Evolutionary conservation across 164 flowering plant genomes (phyloP), one percentile per base, ranked within the genome.

Genomic region (Brasenia schreberi): DNA sequence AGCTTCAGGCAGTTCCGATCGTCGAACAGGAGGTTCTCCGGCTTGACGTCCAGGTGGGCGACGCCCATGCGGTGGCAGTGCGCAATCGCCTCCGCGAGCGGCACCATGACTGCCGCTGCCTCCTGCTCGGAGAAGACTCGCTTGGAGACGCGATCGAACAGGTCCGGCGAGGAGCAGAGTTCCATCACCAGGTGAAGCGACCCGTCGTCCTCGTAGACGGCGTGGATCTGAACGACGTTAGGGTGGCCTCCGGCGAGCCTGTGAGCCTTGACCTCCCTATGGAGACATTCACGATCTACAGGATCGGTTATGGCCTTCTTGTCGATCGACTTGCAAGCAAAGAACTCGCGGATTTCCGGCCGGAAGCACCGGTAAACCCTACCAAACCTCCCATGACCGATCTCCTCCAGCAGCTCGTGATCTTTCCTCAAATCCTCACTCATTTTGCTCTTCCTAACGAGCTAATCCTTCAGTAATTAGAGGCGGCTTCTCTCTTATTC

Each of bases 341-440:
- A 87, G 52, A 68, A 66, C 2, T 76, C 72, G 53, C 80, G 83
- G 70, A 84, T 71, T 11, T 11, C 23, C 58, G 61, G 66, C 9
- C 81, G 77, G 44, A 68, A 43, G 78, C 92, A 86, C 45, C 84
- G 81, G 78, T 33, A 82, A 19, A 90, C 92, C 68, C 68, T 68
- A 63, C 90, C 95, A 82, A 84, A 90, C 59, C 87, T 72, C 44
- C 97, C 97, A 44, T 89, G 76, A 58, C 97, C 97, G 77, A 90
- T 75, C 81, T 90, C 97, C n/a, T 84, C 88, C 71, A 81, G 65
- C 19, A 88, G 43, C 65, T 69, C 63, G 82, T 83, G 88, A 61
- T 85, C 84, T 65, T 76, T 67, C 33, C 72, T 73, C 62, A 89
- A 65, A 5, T 76, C 81, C 49, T 78, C 81, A 69, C 75, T 77